Evolutionary conservation across 495 filamentous ascomycete genomes (phyloP).

Genomic region (Durotheca rogersii): DNA sequence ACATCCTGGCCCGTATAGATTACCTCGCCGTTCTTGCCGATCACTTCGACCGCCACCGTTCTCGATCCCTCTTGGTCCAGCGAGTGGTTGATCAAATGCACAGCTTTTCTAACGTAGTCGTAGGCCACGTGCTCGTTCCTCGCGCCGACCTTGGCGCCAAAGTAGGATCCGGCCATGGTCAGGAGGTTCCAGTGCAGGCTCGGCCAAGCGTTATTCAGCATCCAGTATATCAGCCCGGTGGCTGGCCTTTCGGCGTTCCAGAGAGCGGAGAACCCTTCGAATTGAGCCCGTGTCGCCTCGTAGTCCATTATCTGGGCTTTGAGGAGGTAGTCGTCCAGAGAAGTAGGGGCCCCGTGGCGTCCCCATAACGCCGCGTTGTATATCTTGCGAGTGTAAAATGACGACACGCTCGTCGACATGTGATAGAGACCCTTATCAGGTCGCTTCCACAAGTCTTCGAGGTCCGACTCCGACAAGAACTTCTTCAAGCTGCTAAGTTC

Average conservation of each 20-base stretch:
- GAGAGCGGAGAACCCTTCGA: slow-evolving; percentile 55
- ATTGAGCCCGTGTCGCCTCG: slow-evolving; percentile 61
- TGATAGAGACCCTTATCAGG: slow-evolving; percentile 58
- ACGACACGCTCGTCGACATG: slow-evolving; percentile 55
- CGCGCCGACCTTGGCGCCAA: slow-evolving; percentile 56
- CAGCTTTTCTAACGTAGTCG: slow-evolving; percentile 46
- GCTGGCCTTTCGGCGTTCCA: slow-evolving; percentile 56
- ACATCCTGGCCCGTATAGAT: slow-evolving; percentile 35
- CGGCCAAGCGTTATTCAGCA: slow-evolving; percentile 67
- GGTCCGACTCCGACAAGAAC: slow-evolving; percentile 54
- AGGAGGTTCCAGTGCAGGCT: slow-evolving; percentile 67
- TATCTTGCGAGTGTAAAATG: slow-evolving; percentile 56
- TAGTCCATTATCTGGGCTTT: slow-evolving; percentile 63
- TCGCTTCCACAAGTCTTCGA: slow-evolving; percentile 56
- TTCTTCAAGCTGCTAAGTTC: slow-evolving; percentile 53
- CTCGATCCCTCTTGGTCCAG: slow-evolving; percentile 45
- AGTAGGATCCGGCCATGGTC: slow-evolving; percentile 62
- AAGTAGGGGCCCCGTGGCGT: slow-evolving; percentile 54
- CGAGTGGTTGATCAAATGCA: slow-evolving; percentile 61
- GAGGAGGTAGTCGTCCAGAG: slow-evolving; percentile 56
- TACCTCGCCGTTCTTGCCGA: slow-evolving; percentile 48
- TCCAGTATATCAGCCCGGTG: slow-evolving; percentile 67
- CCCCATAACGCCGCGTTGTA: slow-evolving; percentile 56
- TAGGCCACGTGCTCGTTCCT: slow-evolving; percentile 59
- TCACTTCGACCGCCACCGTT: slow-evolving; percentile 47